These are phyloP conservation scores for Nakazawaea pomicola DNA, from an alignment of 805 yeast genomes.

Conservation along the genomic window DNA sequence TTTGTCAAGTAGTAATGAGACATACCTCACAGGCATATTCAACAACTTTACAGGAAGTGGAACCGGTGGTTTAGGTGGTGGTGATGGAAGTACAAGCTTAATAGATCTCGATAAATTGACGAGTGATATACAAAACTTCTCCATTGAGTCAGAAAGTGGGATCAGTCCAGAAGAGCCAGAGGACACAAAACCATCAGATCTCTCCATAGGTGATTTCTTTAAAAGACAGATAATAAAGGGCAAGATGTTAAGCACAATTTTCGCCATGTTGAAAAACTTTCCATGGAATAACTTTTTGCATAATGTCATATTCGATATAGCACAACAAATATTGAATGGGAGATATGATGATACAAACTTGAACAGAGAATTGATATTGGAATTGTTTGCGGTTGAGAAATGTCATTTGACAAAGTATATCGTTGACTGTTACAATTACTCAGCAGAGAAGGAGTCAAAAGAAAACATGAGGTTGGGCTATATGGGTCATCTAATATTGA, in stretches of 20 bases:
- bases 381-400: constrained; percentile 10
- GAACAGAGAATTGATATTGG: constrained; percentile 30
- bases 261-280: constrained; percentile 66
- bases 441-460: constrained; percentile 25
- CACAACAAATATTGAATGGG: constrained; percentile 92
- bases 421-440: constrained; percentile 24
- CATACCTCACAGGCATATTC: constrained; percentile 5
- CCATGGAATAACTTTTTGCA: constrained; percentile 98
- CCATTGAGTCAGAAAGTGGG: constrained; percentile 2
- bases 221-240: constrained; percentile 75
- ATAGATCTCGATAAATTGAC: constrained; percentile 26
- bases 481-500: constrained; percentile 54
- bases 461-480: constrained; percentile 48
- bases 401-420: constrained; percentile 26
- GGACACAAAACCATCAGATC: constrained; percentile 19
- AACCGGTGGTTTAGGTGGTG: constrained; percentile 7
- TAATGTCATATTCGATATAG: constrained; percentile 91
- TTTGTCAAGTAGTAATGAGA: constrained; percentile 5
- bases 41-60: neutral
- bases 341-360: constrained; percentile 26
- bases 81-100: constrained; percentile 29
- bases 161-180: constrained; percentile 12
- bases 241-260: constrained; percentile 55
- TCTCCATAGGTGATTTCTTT: constrained; percentile 72
- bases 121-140: constrained; percentile 24